Evolutionary conservation across 257 asterid genomes (phyloP), one percentile per base, ranked within the genome.

Genomic region (Solanum chiquidenum): DNA sequence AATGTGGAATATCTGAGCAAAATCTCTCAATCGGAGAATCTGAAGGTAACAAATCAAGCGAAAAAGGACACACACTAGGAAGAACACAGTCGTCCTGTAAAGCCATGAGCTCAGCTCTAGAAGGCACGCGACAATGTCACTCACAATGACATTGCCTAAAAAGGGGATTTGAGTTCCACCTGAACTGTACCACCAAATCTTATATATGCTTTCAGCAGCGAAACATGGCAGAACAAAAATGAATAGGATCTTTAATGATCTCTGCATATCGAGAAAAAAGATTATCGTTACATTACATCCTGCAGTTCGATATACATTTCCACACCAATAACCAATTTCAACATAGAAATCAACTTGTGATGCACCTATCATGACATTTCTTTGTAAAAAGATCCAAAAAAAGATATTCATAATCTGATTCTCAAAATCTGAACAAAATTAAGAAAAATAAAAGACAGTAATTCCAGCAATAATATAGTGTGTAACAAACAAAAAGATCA

Each of bases 41-140:
- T 96, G 99, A 60, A 97, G 99, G 88, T 89, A 92, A 92, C 99
- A 96, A 10, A 97, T 91, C 46, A 97, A 94, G 12, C 98, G 99
- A 86, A 97, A 97, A 83, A 97, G 98, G 37, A 95, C 90, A 29
- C 99, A 96, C 11, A 97, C 98, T 1, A 97, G 96, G 87, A 97
- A 97, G 88, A 97, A 95, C 4, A 97, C 99, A 2, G 92, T 86
- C 1, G 98, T 94, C 86, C 99, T 89, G 88, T 97, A 97, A 82
- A 95, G 95, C 99, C 99, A 97, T 0, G 99, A 97, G 91, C 95
- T 90, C 5, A 97, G 94, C 90, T 96, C 99, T 4, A 97, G 88
- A 83, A 93, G 64, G 91, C 99, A 97, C 0, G 98, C 99, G 37
- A 97, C 94, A 0, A 90, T 89, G 80, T 95, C 97, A 92, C 99